A percentile compares a stretch with the other conserved stretches of the same genome.
Evolutionary conservation across 106 monocot genomes (phyloP).

Genomic region (Chionographis japonica): DNA sequence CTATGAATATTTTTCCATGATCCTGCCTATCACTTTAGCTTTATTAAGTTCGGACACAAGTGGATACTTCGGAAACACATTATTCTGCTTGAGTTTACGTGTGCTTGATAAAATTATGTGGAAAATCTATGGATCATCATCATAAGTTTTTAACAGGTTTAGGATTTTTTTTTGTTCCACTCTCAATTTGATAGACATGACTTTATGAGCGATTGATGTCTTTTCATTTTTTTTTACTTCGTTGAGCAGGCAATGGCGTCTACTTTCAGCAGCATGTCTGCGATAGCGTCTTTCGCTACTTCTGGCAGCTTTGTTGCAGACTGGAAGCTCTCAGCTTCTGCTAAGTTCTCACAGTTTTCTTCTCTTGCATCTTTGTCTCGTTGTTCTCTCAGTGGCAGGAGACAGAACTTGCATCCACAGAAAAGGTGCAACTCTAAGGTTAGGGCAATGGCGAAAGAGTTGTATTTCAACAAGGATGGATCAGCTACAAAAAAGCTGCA

Average conservation of each 20-base stretch:
- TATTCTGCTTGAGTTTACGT: no score
- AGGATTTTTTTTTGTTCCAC: no score
- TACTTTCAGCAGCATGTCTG: constrained; percentile 46
- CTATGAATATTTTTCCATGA: no score
- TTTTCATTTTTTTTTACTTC: not conserved
- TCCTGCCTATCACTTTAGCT: no score
- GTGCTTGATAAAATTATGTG: no score
- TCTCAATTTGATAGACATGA: no score
- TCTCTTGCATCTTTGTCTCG: constrained; percentile 56
- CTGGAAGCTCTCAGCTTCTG: constrained; percentile 34
- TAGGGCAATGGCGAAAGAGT: constrained; percentile 83
- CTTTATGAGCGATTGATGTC: no score
- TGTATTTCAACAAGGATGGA: constrained; percentile 95
- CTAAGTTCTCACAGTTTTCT: constrained; percentile 30
- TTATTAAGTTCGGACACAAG: no score
- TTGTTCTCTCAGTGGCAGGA: constrained; percentile 27
- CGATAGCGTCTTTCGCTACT: constrained; percentile 43
- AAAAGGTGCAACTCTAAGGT: constrained; percentile 35
- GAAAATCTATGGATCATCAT: no score
- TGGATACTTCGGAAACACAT: no score
- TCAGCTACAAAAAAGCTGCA: constrained; percentile 91
- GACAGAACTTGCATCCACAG: constrained; percentile 26
- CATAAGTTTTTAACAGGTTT: no score
- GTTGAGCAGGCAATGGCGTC: constrained; percentile 54
- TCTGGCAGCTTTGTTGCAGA: constrained; percentile 35